Evolutionary conservation across 768 basidiomycete genomes (phyloP), one percentile per base, ranked within the genome.

Genomic region (Kwoniella dejecticola): DNA sequence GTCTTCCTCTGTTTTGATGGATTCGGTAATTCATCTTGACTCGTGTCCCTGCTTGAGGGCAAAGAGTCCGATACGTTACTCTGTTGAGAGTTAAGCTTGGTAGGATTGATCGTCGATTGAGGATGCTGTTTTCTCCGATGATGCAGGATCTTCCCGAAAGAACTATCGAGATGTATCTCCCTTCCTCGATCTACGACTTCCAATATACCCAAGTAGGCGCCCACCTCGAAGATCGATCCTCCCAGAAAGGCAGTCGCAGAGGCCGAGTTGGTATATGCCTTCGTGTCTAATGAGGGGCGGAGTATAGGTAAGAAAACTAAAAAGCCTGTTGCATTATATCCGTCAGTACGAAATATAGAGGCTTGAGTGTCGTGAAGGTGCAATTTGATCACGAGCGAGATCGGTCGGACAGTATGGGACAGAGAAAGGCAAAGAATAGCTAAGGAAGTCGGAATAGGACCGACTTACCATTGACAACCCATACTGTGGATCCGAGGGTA

Each of bases 151-250:
- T 64, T 44, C 0, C 60, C 64, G 0, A 74, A 54, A 15, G 73
- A 69, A 56, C 68, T 63, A 33, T 63, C 68, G 26, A 65, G 66
- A 31, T 65, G 50, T 23, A 52, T 63, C 41, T 72, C 69, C 44
- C 63, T 30, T 1, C 71, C 71, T 36, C 72, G 69, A 56, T 77
- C 71, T 1, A 75, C 42, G 0, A 84, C 85, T 66, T 86, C 85
- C 68, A 83, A 80, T 23, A 86, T 80, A 48, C 83, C 83, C 23
- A 84, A 77, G 27, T 85, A 80, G 0, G 83, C 81, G 12, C 85
- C 85, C 52, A 85, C 57, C 60, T 84, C 83, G 79, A 87, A 87
- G n/a, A 85, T 78, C 2, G 84, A 83, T 1, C 85, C 86, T 1
- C 86, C 86, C 1, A 84, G 61, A 71, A 84, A 87, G 0, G 84